Conservation (phyloP, 257 asterid species). For the Gentiana straminea region DNA sequence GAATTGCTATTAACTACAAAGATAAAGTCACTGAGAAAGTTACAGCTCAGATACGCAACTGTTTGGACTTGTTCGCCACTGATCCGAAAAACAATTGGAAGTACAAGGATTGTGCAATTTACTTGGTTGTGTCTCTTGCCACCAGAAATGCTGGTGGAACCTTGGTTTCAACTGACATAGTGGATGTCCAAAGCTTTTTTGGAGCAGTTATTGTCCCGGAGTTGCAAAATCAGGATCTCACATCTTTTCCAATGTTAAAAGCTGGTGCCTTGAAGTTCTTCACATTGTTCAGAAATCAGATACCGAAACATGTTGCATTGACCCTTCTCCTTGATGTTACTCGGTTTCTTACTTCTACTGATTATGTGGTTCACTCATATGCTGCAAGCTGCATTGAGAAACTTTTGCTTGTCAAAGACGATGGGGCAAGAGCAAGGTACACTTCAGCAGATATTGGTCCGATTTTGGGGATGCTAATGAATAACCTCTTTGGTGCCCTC, state of each 20-base stretch:
- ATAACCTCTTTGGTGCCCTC: no score
- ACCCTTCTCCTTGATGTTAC: constrained; percentile 78
- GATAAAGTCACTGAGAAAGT: constrained; percentile 69
- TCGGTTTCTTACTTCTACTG: constrained; percentile 59
- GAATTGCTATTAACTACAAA: constrained; percentile 69
- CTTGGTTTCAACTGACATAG: constrained; percentile 80
- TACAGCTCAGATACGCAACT: constrained; percentile 55
- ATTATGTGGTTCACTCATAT: constrained; percentile 92
- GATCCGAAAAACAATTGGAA: constrained; percentile 84
- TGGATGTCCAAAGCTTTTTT: constrained; percentile 78
- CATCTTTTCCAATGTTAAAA: constrained; percentile 28
- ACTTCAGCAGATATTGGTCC: constrained; percentile 66
- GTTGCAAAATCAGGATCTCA: constrained; percentile 53
- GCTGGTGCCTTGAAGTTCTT: constrained; percentile 92
- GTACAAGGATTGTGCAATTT: constrained; percentile 88
- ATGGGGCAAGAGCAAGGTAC: constrained; percentile 59
- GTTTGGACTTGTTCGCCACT: constrained; percentile 53
- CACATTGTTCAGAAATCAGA: constrained; percentile 22
- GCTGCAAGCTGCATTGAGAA: constrained; percentile 97
- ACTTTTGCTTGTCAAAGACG: constrained; percentile 81
- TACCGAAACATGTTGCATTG: constrained; percentile 49
- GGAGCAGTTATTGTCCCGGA: constrained; percentile 83
- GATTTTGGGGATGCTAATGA: constrained; percentile 37
- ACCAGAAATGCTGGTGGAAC: constrained; percentile 68
- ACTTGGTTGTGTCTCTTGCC: constrained; percentile 87